These are phyloP conservation scores for Phlebiopsis gigantea DNA, from an alignment of 768 basidiomycete species.

Conservation along the genomic window DNA sequence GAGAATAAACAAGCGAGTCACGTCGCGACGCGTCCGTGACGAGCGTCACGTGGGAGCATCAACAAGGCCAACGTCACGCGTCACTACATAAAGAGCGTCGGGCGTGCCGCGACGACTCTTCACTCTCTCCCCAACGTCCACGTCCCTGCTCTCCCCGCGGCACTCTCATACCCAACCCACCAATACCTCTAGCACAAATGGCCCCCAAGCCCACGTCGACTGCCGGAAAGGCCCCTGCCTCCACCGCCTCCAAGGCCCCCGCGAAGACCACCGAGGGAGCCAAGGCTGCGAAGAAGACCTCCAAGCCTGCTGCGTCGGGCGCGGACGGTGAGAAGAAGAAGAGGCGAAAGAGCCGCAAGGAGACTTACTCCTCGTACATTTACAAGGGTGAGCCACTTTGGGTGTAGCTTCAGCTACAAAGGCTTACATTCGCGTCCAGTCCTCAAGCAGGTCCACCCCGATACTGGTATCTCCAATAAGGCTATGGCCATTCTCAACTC, in stretches of 20 bases:
- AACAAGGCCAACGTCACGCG: conserved; percentile 13
- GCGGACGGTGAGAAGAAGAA: conserved; percentile 80
- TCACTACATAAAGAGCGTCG: conserved; percentile 8
- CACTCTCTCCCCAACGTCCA: conserved; percentile 3
- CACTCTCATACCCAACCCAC: conserved; percentile 10
- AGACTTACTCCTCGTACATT: conserved; percentile 92
- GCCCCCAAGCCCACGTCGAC: conserved; percentile 76
- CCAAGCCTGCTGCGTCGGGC: conserved; percentile 54
- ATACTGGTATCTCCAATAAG: conserved; percentile 99
- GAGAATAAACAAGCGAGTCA: conserved; percentile 10
- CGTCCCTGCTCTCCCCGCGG: not conserved
- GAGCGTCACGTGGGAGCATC: not conserved
- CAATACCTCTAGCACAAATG: conserved; percentile 33
- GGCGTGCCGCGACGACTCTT: not conserved
- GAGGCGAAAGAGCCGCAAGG: conserved; percentile 80
- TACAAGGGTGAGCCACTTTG: conserved; percentile 59
- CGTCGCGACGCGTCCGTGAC: conserved; percentile 7
- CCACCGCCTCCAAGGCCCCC: conserved; percentile 65
- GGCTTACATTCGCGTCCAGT: conserved; percentile 44
- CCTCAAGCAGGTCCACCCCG: conserved; percentile 96
- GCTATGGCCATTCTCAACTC: conserved; percentile 96
- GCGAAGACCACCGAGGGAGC: conserved; percentile 47
- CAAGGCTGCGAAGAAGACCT: conserved; percentile 78
- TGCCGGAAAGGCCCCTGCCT: conserved; percentile 77
- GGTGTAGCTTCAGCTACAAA: not conserved